Conservation (phyloP, 139 green algal species). For the Picochlorum costavermella region DNA sequence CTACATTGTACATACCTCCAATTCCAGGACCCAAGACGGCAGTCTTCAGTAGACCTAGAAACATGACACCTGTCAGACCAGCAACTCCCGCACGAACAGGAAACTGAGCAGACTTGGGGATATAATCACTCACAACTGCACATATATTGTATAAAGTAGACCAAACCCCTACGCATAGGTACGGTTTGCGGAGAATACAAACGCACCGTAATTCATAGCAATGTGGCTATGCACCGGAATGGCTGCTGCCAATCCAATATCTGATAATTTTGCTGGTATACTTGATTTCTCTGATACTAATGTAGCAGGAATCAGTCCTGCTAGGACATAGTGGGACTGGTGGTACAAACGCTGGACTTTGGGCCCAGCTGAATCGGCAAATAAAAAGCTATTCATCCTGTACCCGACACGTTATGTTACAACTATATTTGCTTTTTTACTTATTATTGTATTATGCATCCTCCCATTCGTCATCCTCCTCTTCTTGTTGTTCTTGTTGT, state of each 20-base stretch:
- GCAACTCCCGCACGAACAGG: slow-evolving; percentile 19
- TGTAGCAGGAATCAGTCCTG: slow-evolving; percentile 19
- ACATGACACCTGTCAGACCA: slow-evolving; percentile 18
- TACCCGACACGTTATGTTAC: no score
- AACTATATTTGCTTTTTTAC: no score
- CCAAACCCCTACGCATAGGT: background rate
- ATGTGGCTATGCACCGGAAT: slow-evolving; percentile 30
- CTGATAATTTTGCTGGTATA: slow-evolving; percentile 19
- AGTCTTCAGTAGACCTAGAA: slow-evolving; percentile 22
- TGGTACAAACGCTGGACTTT: slow-evolving; percentile 18
- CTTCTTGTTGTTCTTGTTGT: slow-evolving; percentile 3
- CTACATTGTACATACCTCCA: background rate
- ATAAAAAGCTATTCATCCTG: slow-evolving; percentile 24
- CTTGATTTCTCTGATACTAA: slow-evolving; percentile 22
- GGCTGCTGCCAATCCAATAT: slow-evolving; percentile 18
- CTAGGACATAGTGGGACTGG: slow-evolving; percentile 18
- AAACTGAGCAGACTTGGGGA: slow-evolving; percentile 20
- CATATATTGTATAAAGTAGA: background rate
- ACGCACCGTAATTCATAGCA: slow-evolving; percentile 27
- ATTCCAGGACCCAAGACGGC: slow-evolving; percentile 16
- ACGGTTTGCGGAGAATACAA: slow-evolving; percentile 4
- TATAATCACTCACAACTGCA: slow-evolving; percentile 31
- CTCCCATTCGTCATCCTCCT: slow-evolving; percentile 19
- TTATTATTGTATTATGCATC: slow-evolving; percentile 3
- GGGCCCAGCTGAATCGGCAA: slow-evolving; percentile 22